Percentiles rank a stretch among this genome's conserved stretches.
Evolutionary conservation across 768 basidiomycete species (phyloP).

Genomic region (Rhodocollybia butyracea): DNA sequence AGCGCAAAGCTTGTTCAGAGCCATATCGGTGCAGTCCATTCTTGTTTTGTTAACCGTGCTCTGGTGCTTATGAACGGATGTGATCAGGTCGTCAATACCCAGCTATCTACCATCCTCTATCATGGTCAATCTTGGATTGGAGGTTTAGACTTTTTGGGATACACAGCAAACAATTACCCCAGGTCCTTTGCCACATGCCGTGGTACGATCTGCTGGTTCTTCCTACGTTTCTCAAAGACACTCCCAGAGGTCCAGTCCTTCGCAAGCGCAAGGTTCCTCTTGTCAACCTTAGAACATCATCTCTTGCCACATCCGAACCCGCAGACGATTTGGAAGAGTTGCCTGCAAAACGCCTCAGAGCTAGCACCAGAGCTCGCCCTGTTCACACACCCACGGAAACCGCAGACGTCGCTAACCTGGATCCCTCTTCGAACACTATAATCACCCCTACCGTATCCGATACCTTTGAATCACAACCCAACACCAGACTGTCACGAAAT

Average conservation of each 20-base stretch:
- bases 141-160: constrained; percentile 3
- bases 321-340: neutral
- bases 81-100: neutral
- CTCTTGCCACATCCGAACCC: neutral
- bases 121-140: constrained; percentile 1
- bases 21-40: constrained; percentile 44
- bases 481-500: neutral
- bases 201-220: constrained; percentile 6
- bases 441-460: neutral
- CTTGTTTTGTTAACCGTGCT: neutral
- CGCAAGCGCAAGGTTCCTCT: constrained; percentile 4
- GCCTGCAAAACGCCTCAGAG: neutral
- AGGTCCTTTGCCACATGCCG: neutral
- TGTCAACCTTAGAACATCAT: neutral
- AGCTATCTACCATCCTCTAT: constrained; percentile 6
- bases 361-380: neutral
- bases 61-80: neutral
- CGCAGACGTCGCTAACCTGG: neutral
- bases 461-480: neutral
- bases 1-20: constrained; percentile 54
- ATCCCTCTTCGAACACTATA: neutral
- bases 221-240: constrained; percentile 1
- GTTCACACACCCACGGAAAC: neutral
- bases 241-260: constrained; percentile 1
- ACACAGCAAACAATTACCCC: constrained; percentile 5